Base-by-base conservation (phyloP, 345 rosid genomes). In the Heritiera fomes region DNA sequence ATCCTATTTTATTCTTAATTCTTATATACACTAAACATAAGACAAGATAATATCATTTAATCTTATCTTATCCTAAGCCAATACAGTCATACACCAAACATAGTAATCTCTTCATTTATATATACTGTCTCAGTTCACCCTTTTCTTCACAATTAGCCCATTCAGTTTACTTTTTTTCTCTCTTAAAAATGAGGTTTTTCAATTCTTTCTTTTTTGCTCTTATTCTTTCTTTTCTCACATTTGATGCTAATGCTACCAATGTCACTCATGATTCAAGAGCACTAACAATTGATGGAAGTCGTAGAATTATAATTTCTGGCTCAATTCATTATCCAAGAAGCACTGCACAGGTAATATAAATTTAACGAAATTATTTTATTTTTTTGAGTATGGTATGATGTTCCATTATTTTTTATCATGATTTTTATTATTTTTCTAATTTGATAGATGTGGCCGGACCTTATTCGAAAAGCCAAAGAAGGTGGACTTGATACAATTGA, bases 401-500 rank as follows among this genome's bases (percentile, higher is more conserved):
- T 11, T 76, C 6, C 1, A 2, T 38, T 0, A 45, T 0, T 38
- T 11, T 10, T n/a, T 78, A 1, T 13, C 50, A 9, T 9, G 11
- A 46, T 46, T 46, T 46, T 10, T 47, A 47, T 20, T 59, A 2
- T 9, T 47, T 50, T 60, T 59, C 23, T 2, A 18, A 60, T 23
- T 53, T 3, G 12, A 14, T 45, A 88, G 91, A 85, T 85, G 87
- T 88, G 91, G 88, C 75, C 82, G 4, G 76, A 71, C 7, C 87
- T 88, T 0, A 77, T 88, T 0, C 18, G 12, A 4, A 88, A 88
- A 38, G 79, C 87, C 1, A 89, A 89, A 78, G 84, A 80, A 18
- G 94, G 97, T 0, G 95, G 94, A 40, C 74, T 91, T 50, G 87
- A 91, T 70, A 78, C 91, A 0, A 88, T 93, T 41, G 91, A 93